These are phyloP conservation scores for Stemphylium beticola DNA, from an alignment of 2,329 filamentous ascomycete genomes.

Conservation along the genomic window DNA sequence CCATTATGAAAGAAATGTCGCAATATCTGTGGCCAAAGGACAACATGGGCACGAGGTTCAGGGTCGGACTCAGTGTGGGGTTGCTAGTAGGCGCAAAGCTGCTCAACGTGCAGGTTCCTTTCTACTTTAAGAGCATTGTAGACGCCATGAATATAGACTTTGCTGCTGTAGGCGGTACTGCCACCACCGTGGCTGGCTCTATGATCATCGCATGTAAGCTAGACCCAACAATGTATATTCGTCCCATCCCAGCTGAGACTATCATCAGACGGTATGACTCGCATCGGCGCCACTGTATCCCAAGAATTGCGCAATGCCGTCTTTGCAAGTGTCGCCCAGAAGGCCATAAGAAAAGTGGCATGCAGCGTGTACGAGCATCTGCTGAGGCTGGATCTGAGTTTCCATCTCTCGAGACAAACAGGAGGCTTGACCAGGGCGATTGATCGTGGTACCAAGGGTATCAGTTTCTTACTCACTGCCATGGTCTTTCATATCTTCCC, in stretches of 20 bases:
- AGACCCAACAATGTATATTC: slow-evolving; percentile 16
- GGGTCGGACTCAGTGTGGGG: slow-evolving; percentile 83
- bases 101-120: slow-evolving; percentile 95
- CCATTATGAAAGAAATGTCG: slow-evolving; percentile 97
- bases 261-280: slow-evolving; percentile 73
- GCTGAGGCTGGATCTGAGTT: slow-evolving; percentile 85
- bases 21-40: slow-evolving; percentile 96
- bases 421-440: slow-evolving; percentile 93
- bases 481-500: slow-evolving; percentile 99
- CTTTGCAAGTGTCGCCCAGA: slow-evolving; percentile 95
- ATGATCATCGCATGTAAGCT: slow-evolving; percentile 84
- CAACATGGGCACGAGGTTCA: slow-evolving; percentile 78
- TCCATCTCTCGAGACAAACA: slow-evolving; percentile 93
- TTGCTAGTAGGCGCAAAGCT: slow-evolving; percentile 88
- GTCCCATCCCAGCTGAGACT: slow-evolving; percentile 21
- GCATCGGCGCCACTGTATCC: slow-evolving; percentile 87
- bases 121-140: slow-evolving; percentile 98
- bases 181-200: slow-evolving; percentile 84
- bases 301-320: slow-evolving; percentile 95
- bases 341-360: slow-evolving; percentile 90
- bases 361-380: slow-evolving; percentile 92
- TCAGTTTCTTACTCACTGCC: slow-evolving; percentile 93
- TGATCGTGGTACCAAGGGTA: slow-evolving; percentile 96
- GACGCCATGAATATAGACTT: slow-evolving; percentile 98
- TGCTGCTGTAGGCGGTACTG: slow-evolving; percentile 82